A percentile compares a stretch with the other conserved stretches of the same genome.
These are phyloP conservation scores for Solanum dulcamara DNA, from an alignment of 257 asterid genomes.

Conservation along the genomic window DNA sequence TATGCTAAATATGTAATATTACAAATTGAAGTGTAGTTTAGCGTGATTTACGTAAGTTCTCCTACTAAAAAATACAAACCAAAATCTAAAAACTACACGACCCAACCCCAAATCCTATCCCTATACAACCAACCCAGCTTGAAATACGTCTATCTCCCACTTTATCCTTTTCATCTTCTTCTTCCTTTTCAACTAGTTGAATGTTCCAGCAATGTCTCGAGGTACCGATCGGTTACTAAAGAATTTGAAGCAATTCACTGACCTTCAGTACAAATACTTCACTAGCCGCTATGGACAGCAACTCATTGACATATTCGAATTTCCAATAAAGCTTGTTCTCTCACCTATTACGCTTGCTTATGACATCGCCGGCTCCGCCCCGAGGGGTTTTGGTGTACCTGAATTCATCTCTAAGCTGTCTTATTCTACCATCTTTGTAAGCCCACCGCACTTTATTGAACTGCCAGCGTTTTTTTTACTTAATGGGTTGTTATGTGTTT, in stretches of 20 bases:
- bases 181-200: neutral
- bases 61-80: too few species aligned
- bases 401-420: slow-evolving; percentile 81
- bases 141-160: neutral
- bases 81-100: neutral
- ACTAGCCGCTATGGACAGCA: slow-evolving; percentile 56
- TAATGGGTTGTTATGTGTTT: neutral
- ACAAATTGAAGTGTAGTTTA: too few species aligned
- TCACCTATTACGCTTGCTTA: slow-evolving; percentile 76
- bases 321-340: slow-evolving; percentile 68
- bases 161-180: neutral
- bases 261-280: slow-evolving; percentile 45
- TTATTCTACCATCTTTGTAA: slow-evolving; percentile 80
- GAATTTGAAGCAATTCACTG: slow-evolving; percentile 31
- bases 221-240: slow-evolving; percentile 26
- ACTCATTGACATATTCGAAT: slow-evolving; percentile 55
- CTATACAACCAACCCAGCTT: neutral
- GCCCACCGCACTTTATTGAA: neutral
- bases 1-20: too few species aligned
- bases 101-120: neutral
- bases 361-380: slow-evolving; percentile 97
- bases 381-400: slow-evolving; percentile 96
- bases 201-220: slow-evolving; percentile 31
- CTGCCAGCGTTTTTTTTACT: neutral
- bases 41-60: too few species aligned